Evolutionary conservation across 805 yeast genomes (phyloP).

Genomic region (Komagataella populi): DNA sequence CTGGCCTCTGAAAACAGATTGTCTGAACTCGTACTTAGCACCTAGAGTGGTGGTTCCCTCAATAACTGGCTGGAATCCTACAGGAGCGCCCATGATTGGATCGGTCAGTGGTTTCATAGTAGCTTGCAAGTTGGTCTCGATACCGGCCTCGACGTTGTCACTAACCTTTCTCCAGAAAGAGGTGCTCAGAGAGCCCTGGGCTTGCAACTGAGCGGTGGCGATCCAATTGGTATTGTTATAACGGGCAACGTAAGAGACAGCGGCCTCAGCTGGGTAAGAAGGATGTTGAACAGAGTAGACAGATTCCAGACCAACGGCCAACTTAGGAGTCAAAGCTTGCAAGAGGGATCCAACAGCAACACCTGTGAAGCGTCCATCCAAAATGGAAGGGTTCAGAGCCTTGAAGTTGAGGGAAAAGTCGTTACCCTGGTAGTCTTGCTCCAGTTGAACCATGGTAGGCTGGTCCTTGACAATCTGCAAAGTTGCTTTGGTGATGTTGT

Average conservation of each 20-base stretch:
- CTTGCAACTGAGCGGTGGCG: slow-evolving; percentile 86
- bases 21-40: slow-evolving; percentile 96
- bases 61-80: slow-evolving; percentile 71
- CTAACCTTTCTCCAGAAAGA: slow-evolving; percentile 92
- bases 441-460: slow-evolving; percentile 89
- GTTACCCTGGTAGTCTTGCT: slow-evolving; percentile 85
- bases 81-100: slow-evolving; percentile 64
- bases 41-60: slow-evolving; percentile 92
- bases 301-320: slow-evolving; percentile 86
- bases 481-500: slow-evolving; percentile 68
- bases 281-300: slow-evolving; percentile 62
- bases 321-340: slow-evolving; percentile 75
- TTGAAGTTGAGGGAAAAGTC: slow-evolving; percentile 86
- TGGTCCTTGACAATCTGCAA: slow-evolving; percentile 81
- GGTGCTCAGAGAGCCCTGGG: slow-evolving; percentile 79
- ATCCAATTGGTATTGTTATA: slow-evolving; percentile 85
- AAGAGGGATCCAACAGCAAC: slow-evolving; percentile 83
- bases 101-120: slow-evolving; percentile 62
- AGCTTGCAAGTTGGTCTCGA: slow-evolving; percentile 76
- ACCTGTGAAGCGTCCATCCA: slow-evolving; percentile 73
- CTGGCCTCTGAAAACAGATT: slow-evolving; percentile 90
- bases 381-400: slow-evolving; percentile 75
- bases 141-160: slow-evolving; percentile 89
- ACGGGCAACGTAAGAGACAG: slow-evolving; percentile 81
- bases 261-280: slow-evolving; percentile 71